A percentile compares a stretch with the other conserved stretches of the same genome.
These are phyloP conservation scores for Xylaria curta DNA, from an alignment of 495 filamentous ascomycete genomes.

Conservation along the genomic window DNA sequence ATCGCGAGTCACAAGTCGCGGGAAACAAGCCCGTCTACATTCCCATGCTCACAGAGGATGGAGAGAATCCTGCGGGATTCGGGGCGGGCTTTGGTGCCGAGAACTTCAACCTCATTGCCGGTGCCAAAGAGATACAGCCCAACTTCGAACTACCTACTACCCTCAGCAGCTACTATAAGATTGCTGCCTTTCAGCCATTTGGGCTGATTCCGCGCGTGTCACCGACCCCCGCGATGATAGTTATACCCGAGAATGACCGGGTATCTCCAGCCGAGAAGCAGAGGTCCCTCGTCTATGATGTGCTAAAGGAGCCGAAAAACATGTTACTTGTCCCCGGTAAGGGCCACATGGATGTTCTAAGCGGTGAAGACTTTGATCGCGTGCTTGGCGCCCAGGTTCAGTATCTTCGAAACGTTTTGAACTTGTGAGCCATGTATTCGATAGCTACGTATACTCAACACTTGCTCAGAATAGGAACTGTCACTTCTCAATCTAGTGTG, in stretches of 20 bases:
- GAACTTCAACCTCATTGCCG: conserved; percentile 2
- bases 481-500: background rate
- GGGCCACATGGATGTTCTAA: conserved; percentile 35
- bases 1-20: conserved; percentile 35
- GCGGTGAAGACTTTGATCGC: conserved; percentile 27
- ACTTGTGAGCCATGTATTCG: background rate
- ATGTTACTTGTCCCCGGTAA: conserved; percentile 31
- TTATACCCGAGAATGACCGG: conserved; percentile 37
- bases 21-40: conserved; percentile 36
- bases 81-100: conserved; percentile 25
- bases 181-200: conserved; percentile 26
- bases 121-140: background rate
- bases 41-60: conserved; percentile 38
- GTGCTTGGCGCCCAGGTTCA: background rate
- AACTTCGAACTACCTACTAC: conserved; percentile 20
- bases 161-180: conserved; percentile 32
- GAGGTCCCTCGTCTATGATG: conserved; percentile 15
- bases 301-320: conserved; percentile 26
- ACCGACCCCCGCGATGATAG: conserved; percentile 42
- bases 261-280: conserved; percentile 36
- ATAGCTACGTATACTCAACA: background rate
- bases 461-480: background rate
- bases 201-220: conserved; percentile 40
- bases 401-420: background rate
- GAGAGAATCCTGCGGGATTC: conserved; percentile 47